These are phyloP conservation scores for Ophryocystis elektroscirrha DNA, from an alignment of 169 alveolate species.

Conservation along the genomic window DNA sequence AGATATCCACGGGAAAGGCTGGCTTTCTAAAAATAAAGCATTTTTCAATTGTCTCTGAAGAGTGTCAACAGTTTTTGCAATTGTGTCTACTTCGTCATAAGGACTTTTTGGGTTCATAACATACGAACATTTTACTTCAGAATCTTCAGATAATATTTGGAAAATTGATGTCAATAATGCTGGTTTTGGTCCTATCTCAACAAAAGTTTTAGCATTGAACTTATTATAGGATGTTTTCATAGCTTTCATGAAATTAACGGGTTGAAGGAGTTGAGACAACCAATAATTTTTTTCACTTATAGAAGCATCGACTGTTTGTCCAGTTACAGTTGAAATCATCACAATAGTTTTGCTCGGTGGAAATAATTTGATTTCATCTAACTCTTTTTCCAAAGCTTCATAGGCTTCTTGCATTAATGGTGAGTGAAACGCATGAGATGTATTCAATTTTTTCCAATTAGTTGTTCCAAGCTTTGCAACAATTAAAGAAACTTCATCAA, in stretches of 20 bases:
- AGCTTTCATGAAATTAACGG: constrained; percentile 15
- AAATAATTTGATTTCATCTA: constrained; percentile 1
- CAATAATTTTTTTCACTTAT: constrained; percentile 14
- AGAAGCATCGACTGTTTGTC: constrained; percentile 6
- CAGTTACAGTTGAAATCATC: constrained; percentile 14
- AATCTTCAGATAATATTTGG: too few species aligned
- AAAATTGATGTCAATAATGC: constrained; percentile 14
- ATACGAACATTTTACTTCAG: too few species aligned
- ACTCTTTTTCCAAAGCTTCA: not conserved
- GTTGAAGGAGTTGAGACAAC: constrained; percentile 12
- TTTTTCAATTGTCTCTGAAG: too few species aligned
- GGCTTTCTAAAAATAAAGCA: too few species aligned
- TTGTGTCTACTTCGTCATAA: too few species aligned
- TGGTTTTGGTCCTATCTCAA: constrained; percentile 29
- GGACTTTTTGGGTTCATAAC: too few species aligned
- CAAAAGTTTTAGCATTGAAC: constrained; percentile 4
- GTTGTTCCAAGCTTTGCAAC: not conserved
- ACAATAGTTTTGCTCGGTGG: constrained; percentile 1
- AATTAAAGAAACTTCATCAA: constrained; percentile 13
- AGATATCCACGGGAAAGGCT: too few species aligned
- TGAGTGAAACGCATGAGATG: constrained; percentile 31
- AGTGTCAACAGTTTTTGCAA: too few species aligned
- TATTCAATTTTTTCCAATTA: constrained; percentile 7
- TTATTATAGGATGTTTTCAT: constrained; percentile 2
- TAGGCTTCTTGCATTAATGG: constrained; percentile 10